Evolutionary conservation across 176 grass and related monocot species (phyloP).

Genomic region (Elaeis guineensis): DNA sequence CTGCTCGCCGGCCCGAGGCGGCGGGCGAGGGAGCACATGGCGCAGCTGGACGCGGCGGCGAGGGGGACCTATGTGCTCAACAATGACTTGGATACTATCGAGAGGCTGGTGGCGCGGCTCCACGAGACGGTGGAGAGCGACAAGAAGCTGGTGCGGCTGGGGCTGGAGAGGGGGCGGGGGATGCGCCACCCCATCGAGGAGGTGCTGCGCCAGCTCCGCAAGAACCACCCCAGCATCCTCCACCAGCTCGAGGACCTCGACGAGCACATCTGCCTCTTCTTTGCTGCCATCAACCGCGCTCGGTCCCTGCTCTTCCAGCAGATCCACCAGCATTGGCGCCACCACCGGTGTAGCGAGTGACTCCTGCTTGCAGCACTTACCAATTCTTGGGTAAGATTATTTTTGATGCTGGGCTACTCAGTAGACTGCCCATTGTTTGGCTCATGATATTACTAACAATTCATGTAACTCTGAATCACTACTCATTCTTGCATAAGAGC

Average conservation of each 20-base stretch:
- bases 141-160: conserved; percentile 60
- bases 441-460: too few relatives aligned
- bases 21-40: conserved; percentile 51
- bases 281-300: conserved; percentile 62
- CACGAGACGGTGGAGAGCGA: conserved; percentile 74
- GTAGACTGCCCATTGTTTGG: too few relatives aligned
- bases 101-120: conserved; percentile 63
- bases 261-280: conserved; percentile 89
- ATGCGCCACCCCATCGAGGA: conserved; percentile 81
- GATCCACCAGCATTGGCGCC: conserved; percentile 20
- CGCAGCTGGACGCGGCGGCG: conserved; percentile 57
- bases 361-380: too few relatives aligned
- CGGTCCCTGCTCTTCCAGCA: conserved; percentile 64
- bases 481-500: too few relatives aligned
- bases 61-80: conserved; percentile 76
- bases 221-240: conserved; percentile 60
- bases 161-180: conserved; percentile 52
- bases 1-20: conserved; percentile 22
- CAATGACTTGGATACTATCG: conserved; percentile 72
- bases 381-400: too few relatives aligned
- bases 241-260: conserved; percentile 69
- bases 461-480: too few relatives aligned
- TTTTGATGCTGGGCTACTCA: too few relatives aligned
- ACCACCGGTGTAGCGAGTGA: too few relatives aligned
- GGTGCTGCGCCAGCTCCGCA: conserved; percentile 60